A percentile compares a stretch with the other conserved stretches of the same genome.
These are phyloP conservation scores for Cucurbita ficifolia DNA, from an alignment of 306 rosid species.

Conservation along the genomic window DNA sequence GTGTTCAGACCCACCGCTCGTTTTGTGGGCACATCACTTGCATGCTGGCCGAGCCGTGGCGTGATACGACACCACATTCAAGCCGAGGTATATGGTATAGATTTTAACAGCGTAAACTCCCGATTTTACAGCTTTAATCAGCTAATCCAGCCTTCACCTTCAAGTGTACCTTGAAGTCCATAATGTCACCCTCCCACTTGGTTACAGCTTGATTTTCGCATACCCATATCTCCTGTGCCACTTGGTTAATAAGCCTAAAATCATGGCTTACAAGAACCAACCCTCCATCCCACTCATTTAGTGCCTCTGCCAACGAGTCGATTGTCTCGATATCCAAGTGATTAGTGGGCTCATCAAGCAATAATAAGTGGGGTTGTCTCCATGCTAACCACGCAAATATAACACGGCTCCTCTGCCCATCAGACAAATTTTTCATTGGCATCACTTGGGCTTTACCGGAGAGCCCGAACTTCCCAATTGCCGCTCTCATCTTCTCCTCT, in stretches of 20 bases:
- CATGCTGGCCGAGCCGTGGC: background rate
- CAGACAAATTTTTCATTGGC: conserved; percentile 93
- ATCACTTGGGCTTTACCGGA: conserved; percentile 95
- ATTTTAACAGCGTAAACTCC: background rate
- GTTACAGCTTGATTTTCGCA: conserved; percentile 82
- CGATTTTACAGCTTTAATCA: conserved; percentile 19
- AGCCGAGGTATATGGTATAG: background rate
- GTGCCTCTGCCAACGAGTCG: conserved; percentile 84
- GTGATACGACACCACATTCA: background rate
- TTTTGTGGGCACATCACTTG: conserved; percentile 8
- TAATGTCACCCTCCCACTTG: conserved; percentile 84
- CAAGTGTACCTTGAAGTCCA: conserved; percentile 79
- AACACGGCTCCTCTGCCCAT: conserved; percentile 94
- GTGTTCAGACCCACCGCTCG: conserved; percentile 6
- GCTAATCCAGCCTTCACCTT: conserved; percentile 65
- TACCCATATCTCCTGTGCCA: conserved; percentile 93
- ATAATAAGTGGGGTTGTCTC: conserved; percentile 82
- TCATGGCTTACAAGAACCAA: conserved; percentile 95
- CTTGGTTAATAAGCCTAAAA: conserved; percentile 96
- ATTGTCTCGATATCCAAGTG: conserved; percentile 97
- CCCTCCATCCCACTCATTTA: conserved; percentile 99
- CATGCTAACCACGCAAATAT: conserved; percentile 91
- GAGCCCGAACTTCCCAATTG: conserved; percentile 84
- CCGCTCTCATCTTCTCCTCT: conserved; percentile 92
- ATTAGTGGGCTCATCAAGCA: conserved; percentile 89